Evolutionary conservation across 1,284 basidiomycete genomes (phyloP).

Genomic region (Rhizopogon parksii): DNA sequence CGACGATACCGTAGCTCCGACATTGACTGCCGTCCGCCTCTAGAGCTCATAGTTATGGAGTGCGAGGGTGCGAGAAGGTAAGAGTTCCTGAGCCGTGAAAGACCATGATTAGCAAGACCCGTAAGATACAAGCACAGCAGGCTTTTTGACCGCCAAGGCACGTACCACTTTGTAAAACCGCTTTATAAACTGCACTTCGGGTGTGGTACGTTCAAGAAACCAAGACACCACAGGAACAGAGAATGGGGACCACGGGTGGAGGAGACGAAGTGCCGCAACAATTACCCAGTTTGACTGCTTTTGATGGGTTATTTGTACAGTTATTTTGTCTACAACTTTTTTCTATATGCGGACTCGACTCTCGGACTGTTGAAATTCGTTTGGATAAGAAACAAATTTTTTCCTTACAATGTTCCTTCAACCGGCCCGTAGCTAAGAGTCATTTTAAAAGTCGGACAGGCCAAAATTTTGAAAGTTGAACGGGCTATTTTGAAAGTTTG

Average conservation of each 20-base stretch:
- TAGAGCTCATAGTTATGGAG: conserved; percentile 44
- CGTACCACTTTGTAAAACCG: neutral
- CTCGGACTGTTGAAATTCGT: no score
- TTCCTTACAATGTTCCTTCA: no score
- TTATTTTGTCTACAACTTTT: neutral
- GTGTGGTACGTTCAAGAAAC: neutral
- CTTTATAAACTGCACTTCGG: neutral
- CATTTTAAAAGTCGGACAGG: no score
- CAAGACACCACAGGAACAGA: neutral
- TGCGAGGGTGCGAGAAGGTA: conserved; percentile 4
- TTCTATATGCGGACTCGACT: no score
- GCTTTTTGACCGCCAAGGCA: neutral
- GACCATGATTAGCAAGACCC: conserved; percentile 2
- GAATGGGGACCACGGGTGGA: conserved; percentile 1
- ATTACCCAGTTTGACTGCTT: conserved; percentile 1
- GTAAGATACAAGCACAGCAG: conserved; percentile 1
- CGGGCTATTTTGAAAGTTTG: no score
- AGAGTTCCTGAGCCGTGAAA: neutral
- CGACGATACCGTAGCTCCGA: conserved; percentile 93
- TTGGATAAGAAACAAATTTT: no score
- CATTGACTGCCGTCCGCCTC: conserved; percentile 79
- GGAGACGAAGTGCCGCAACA: conserved; percentile 4
- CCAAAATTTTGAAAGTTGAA: no score
- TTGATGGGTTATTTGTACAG: neutral
- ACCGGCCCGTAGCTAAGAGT: no score